Evolutionary conservation across 225 moss, liverwort and hornwort genomes (phyloP).

Genomic region (Sphagnum contortum): DNA sequence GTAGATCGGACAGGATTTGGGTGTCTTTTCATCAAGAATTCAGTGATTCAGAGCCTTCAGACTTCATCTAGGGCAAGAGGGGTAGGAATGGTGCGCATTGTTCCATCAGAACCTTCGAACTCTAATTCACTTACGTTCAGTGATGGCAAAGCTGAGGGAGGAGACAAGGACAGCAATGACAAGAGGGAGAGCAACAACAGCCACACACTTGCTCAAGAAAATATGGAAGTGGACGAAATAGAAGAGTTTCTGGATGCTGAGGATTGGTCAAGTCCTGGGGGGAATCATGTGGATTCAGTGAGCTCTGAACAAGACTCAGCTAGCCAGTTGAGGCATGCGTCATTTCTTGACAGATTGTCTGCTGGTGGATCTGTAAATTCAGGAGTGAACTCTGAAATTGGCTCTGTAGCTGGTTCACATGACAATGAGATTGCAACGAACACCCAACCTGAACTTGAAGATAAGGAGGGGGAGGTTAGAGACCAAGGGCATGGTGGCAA

Average conservation of each 20-base stretch:
- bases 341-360: conserved; percentile 2
- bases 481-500: conserved; percentile 13
- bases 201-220: too few species aligned
- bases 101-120: conserved; percentile 27
- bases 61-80: conserved; percentile 82
- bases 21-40: conserved; percentile 93
- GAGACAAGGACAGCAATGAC: conserved; percentile 27
- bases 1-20: conserved; percentile 96
- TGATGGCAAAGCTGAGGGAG: conserved; percentile 9
- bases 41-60: conserved; percentile 64
- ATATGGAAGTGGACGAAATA: neutral
- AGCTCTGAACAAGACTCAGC: conserved; percentile 87
- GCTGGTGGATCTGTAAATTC: neutral
- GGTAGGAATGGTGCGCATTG: conserved; percentile 91
- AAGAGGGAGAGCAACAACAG: conserved; percentile 9
- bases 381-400: neutral
- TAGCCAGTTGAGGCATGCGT: conserved; percentile 12
- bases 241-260: conserved; percentile 42
- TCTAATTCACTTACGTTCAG: conserved; percentile 14
- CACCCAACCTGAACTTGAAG: conserved; percentile 25
- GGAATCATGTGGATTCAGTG: conserved; percentile 27
- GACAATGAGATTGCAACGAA: too few species aligned
- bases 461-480: conserved; percentile 22
- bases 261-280: conserved; percentile 8
- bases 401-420: too few species aligned